Evolutionary conservation across 2,329 filamentous ascomycete genomes (phyloP).

Genomic region (Seiridium cupressi): DNA sequence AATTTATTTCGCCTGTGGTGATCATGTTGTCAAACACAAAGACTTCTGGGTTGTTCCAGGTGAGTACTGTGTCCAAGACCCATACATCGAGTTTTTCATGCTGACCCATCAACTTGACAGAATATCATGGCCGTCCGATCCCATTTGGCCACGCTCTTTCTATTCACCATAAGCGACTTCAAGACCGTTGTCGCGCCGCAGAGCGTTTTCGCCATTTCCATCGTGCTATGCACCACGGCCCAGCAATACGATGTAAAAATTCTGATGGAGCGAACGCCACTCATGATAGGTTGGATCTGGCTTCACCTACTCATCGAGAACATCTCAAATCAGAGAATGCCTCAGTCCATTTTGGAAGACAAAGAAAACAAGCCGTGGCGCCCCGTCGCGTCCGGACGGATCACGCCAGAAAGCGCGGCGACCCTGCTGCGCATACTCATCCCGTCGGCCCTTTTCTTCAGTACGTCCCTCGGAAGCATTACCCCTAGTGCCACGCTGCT

Average conservation of each 20-base stretch:
- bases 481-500: slow-evolving; percentile 4
- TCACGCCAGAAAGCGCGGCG: not conserved
- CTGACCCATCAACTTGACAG: not conserved
- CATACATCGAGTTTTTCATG: not conserved
- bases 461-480: not conserved
- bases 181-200: not conserved
- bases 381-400: slow-evolving; percentile 8
- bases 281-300: not conserved
- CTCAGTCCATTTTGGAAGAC: slow-evolving; percentile 10
- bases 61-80: not conserved
- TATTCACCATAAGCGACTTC: not conserved
- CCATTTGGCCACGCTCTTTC: not conserved
- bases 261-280: not conserved
- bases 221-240: not conserved
- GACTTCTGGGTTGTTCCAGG: not conserved
- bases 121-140: not conserved
- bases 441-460: not conserved
- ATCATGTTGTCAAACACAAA: not conserved
- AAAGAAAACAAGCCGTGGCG: slow-evolving; percentile 17
- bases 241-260: not conserved
- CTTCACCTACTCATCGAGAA: slow-evolving; percentile 7
- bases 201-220: not conserved
- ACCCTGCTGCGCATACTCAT: not conserved
- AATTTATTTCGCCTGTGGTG: not conserved
- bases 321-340: slow-evolving; percentile 13